A percentile compares a stretch with the other conserved stretches of the same genome.
phyloP scores from a whole-genome alignment of 352 stramenopile species.

The Globisporangium mamillatum region DNA sequence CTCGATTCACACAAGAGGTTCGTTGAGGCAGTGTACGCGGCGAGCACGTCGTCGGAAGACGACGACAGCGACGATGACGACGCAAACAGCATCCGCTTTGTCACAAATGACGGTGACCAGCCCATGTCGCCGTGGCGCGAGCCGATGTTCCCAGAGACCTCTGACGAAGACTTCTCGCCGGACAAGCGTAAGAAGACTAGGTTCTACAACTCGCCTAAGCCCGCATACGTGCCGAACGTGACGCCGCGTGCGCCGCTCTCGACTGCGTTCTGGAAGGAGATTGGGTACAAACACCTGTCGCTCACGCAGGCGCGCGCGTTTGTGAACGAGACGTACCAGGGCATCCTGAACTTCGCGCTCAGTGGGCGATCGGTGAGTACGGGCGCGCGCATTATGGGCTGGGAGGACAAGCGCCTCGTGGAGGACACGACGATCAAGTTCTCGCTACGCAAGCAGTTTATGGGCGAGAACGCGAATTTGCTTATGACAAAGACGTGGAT shows the following conservation, averaged over 20 bases:
- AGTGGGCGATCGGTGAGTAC: slow-evolving; percentile 46
- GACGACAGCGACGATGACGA: slow-evolving; percentile 16
- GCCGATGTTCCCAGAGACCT: slow-evolving; percentile 17
- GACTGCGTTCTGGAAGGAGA: slow-evolving; percentile 5
- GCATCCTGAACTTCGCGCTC: slow-evolving; percentile 52
- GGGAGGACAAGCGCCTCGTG: slow-evolving; percentile 60
- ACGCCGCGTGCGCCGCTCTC: neutral
- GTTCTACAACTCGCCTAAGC: slow-evolving; percentile 33
- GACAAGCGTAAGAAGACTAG: slow-evolving; percentile 20
- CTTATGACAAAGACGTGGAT: slow-evolving; percentile 66
- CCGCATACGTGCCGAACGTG: slow-evolving; percentile 24
- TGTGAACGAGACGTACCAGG: slow-evolving; percentile 44
- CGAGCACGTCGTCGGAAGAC: slow-evolving; percentile 20
- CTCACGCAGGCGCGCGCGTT: slow-evolving; percentile 19
- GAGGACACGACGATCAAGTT: slow-evolving; percentile 59
- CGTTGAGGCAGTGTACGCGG: slow-evolving; percentile 28
- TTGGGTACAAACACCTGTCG: slow-evolving; percentile 21
- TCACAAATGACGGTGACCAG: slow-evolving; percentile 11
- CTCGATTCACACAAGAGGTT: slow-evolving; percentile 44
- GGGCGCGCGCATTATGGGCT: slow-evolving; percentile 53
- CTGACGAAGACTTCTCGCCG: slow-evolving; percentile 40
- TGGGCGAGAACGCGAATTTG: slow-evolving; percentile 29
- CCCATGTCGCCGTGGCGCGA: slow-evolving; percentile 21
- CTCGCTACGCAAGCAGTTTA: slow-evolving; percentile 60
- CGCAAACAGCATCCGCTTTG: slow-evolving; percentile 2